Base-by-base conservation (phyloP, 2,329 filamentous ascomycete species). In the Trichoderma asperellum region DNA sequence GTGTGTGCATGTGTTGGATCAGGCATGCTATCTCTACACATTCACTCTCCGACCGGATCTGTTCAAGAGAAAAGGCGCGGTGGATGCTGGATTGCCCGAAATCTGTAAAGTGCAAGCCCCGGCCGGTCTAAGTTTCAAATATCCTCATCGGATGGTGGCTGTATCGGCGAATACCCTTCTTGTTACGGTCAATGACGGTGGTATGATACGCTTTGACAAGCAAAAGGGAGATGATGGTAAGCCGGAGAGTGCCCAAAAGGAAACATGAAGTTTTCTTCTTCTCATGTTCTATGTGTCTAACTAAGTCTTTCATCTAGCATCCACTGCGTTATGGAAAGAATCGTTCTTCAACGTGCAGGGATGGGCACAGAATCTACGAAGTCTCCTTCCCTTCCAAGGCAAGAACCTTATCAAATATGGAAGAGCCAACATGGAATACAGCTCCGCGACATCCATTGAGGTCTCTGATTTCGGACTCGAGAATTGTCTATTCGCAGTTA, bases 31-130 rank as follows among this genome's bases (percentile, higher is more conserved):
- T 72, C 84, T 99, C 21, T 94, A 94, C 81, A 94, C 92, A 14
- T 86, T 99, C 73, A 91, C 87, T n/a, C 81, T 99, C 61, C 90
- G 91, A 70, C 91, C 92, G 35, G 92, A 96, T 73, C 91, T 92
- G 76, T 97, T 98, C 78, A 86, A 89, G 70, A 89, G 89, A 77
- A 85, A 86, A 70, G 84, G 86, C 0, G 88, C 88, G 24, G 88
- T 90, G 18, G 93, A 96, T 73, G 87, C 90, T 63, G 90, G 91
- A 69, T 82, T 94, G n/a, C 85, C 85, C 40, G 91, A 94, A 67
- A 89, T 91, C 79, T 94, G 91, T 82, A 94, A 92, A 80, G 87
- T 89, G 10, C 92, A 89, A 77, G 80, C 87, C 52, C 90, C 93
- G 7, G 87, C 89, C n/a, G 88, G 91, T 2, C 87, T 97, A 76